These are phyloP conservation scores for Thraustochytrium striatum DNA, from an alignment of 352 stramenopile genomes.

Conservation along the genomic window DNA sequence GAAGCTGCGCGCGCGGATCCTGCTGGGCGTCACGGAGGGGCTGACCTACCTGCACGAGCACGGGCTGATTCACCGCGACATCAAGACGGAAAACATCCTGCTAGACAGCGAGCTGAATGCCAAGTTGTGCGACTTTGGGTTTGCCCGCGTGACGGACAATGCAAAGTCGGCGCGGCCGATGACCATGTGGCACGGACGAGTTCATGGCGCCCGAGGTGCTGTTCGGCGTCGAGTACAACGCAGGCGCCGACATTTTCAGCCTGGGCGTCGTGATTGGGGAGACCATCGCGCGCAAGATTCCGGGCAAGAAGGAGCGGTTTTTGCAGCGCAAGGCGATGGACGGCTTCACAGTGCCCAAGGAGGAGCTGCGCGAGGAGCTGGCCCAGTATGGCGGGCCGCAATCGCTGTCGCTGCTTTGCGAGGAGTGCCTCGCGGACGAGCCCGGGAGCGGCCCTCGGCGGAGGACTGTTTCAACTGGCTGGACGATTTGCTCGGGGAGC, in stretches of 20 bases:
- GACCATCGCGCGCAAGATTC: constrained; percentile 52
- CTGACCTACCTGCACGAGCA: constrained; percentile 57
- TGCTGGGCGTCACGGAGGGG: constrained; percentile 54
- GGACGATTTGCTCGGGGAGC: constrained; percentile 70
- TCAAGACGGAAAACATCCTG: constrained; percentile 62
- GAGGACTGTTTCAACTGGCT: constrained; percentile 23
- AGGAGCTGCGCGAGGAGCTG: neutral
- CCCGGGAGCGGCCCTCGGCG: constrained; percentile 36
- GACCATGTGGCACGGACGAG: constrained; percentile 60
- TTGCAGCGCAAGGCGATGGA: neutral
- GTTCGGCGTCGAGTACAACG: constrained; percentile 56
- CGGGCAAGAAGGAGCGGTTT: constrained; percentile 47
- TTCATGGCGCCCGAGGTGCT: constrained; percentile 61
- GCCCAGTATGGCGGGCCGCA: neutral
- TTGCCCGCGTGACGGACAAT: constrained; percentile 36
- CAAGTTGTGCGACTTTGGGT: constrained; percentile 59
- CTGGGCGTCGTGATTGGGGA: constrained; percentile 59
- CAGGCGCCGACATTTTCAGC: constrained; percentile 56
- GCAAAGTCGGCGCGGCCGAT: neutral
- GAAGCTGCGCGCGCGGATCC: constrained; percentile 52
- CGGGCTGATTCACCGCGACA: constrained; percentile 61
- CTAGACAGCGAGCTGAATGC: constrained; percentile 53
- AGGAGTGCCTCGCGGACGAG: constrained; percentile 50
- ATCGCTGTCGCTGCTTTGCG: constrained; percentile 4
- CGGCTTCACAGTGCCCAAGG: constrained; percentile 16